phyloP scores from a whole-genome alignment of 495 filamentous ascomycete species.

The Talaromyces proteolyticus region DNA sequence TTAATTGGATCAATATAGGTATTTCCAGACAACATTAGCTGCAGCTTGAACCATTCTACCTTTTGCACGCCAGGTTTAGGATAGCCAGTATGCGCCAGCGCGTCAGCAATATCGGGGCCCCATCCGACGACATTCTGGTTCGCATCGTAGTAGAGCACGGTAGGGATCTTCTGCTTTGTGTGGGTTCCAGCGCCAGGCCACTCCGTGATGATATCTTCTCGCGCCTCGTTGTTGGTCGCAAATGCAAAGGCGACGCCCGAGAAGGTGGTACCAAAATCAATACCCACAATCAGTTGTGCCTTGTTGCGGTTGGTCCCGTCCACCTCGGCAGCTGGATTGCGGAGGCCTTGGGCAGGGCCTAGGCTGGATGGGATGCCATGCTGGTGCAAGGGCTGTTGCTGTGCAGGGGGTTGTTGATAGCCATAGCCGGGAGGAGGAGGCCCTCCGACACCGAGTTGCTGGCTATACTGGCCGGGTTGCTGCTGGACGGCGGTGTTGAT shows the following conservation, averaged over 20 bases:
- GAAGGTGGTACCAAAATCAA: slow-evolving; percentile 74
- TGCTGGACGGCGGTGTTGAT: slow-evolving; percentile 53
- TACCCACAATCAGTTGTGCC: slow-evolving; percentile 66
- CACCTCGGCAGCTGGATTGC: slow-evolving; percentile 65
- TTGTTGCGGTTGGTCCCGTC: slow-evolving; percentile 75
- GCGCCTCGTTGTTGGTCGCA: slow-evolving; percentile 68
- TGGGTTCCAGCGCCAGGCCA: slow-evolving; percentile 75
- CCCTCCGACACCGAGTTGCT: slow-evolving; percentile 42
- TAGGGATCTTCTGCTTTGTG: slow-evolving; percentile 78
- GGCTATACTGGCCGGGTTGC: slow-evolving; percentile 34
- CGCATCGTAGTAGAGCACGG: slow-evolving; percentile 76
- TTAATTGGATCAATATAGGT: slow-evolving; percentile 82
- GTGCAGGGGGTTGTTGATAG: slow-evolving; percentile 35
- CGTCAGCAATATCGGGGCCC: slow-evolving; percentile 77
- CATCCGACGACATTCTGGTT: slow-evolving; percentile 79
- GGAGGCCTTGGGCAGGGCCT: slow-evolving; percentile 30
- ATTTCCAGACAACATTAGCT: slow-evolving; percentile 75
- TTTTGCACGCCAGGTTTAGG: slow-evolving; percentile 77
- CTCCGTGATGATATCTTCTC: slow-evolving; percentile 75
- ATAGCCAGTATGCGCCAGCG: slow-evolving; percentile 71
- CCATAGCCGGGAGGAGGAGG: slow-evolving; percentile 39
- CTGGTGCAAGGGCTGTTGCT: slow-evolving; percentile 22
- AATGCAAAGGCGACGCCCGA: slow-evolving; percentile 77
- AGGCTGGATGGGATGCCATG: slow-evolving; percentile 34
- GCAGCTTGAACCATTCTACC: slow-evolving; percentile 81